A percentile compares a stretch with the other conserved stretches of the same genome.
These are phyloP conservation scores for Pichia membranifaciens DNA, from an alignment of 805 yeast genomes.

Conservation along the genomic window DNA sequence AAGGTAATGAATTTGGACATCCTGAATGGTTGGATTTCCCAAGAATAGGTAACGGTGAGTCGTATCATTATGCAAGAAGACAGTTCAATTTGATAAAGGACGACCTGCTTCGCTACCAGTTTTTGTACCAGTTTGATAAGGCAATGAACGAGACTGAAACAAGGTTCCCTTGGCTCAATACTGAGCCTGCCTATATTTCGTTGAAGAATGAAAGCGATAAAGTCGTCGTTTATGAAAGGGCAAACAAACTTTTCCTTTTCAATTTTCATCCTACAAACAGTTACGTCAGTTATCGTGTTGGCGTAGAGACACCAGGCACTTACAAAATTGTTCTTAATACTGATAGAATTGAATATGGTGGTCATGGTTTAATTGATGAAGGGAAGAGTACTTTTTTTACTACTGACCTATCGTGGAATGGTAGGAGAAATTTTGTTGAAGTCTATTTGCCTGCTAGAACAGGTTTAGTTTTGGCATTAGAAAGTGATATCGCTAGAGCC, in stretches of 20 bases:
- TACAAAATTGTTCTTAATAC: constrained; percentile 72
- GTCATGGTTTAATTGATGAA: constrained; percentile 68
- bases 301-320: constrained; percentile 75
- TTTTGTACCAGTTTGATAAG: constrained; percentile 72
- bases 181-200: constrained; percentile 75
- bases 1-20: constrained; percentile 98
- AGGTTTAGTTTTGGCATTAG: constrained; percentile 54
- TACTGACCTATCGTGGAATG: constrained; percentile 73
- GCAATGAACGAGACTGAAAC: constrained; percentile 78
- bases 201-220: constrained; percentile 86
- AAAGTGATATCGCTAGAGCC: constrained; percentile 21
- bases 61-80: constrained; percentile 90
- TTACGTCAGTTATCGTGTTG: constrained; percentile 80
- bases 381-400: constrained; percentile 55
- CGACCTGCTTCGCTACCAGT: constrained; percentile 70
- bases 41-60: constrained; percentile 77
- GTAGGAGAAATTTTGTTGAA: constrained; percentile 67
- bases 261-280: constrained; percentile 86
- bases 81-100: constrained; percentile 88
- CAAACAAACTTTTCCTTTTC: constrained; percentile 76
- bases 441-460: constrained; percentile 77
- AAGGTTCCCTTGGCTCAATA: constrained; percentile 62
- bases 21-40: constrained; percentile 99
- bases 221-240: constrained; percentile 82
- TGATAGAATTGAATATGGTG: constrained; percentile 70